Conservation (phyloP, 1,284 basidiomycete species). For the Tilletia horrida region DNA sequence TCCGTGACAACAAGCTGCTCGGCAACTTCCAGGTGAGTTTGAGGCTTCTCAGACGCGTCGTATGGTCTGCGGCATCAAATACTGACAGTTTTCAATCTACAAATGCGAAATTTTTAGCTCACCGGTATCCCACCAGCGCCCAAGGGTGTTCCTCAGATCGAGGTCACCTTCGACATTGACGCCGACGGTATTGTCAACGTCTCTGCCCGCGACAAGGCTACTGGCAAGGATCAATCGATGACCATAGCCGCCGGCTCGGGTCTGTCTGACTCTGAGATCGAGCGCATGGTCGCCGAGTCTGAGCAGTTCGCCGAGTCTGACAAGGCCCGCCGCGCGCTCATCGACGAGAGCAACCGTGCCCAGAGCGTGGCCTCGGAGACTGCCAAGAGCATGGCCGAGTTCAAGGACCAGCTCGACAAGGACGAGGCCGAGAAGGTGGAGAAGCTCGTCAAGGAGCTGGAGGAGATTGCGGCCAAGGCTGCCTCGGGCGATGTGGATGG, state of each 20-base stretch:
- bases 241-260: slow-evolving; percentile 96
- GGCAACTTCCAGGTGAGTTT: slow-evolving; percentile 79
- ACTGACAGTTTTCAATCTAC: neutral
- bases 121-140: slow-evolving; percentile 95
- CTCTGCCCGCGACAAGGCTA: slow-evolving; percentile 93
- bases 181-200: slow-evolving; percentile 98
- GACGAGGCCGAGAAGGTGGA: slow-evolving; percentile 76
- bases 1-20: slow-evolving; percentile 96
- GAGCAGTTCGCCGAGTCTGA: slow-evolving; percentile 73
- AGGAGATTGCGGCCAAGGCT: slow-evolving; percentile 87
- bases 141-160: slow-evolving; percentile 96
- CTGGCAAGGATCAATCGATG: slow-evolving; percentile 94
- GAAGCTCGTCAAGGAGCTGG: slow-evolving; percentile 78
- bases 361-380: slow-evolving; percentile 92
- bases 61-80: neutral
- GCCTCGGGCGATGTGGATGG: slow-evolving; percentile 69
- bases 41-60: neutral
- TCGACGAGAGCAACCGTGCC: slow-evolving; percentile 96
- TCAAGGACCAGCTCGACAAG: slow-evolving; percentile 91
- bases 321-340: slow-evolving; percentile 80
- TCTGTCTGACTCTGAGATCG: slow-evolving; percentile 92
- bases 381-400: slow-evolving; percentile 94
- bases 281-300: slow-evolving; percentile 91
- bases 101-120: neutral
- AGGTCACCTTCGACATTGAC: slow-evolving; percentile 98